These are phyloP conservation scores for Penicillium sp. DNA, from an alignment of 2,329 filamentous ascomycete genomes.

Conservation along the genomic window DNA sequence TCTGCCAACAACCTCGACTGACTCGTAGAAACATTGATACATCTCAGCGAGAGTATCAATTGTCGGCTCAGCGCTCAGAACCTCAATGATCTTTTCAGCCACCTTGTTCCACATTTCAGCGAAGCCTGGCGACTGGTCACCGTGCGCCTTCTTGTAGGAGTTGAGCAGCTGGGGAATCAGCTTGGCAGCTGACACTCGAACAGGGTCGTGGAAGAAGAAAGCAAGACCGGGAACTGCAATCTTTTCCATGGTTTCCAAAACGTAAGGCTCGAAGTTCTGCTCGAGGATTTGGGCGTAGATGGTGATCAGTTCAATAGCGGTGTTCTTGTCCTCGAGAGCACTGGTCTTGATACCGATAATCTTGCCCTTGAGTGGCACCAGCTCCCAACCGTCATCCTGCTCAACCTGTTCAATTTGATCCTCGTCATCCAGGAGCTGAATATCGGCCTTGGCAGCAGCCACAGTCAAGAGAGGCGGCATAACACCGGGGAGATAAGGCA, in stretches of 20 bases:
- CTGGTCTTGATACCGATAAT: constrained; percentile 98
- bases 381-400: constrained; percentile 94
- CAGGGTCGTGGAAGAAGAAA: constrained; percentile 99
- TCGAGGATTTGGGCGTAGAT: constrained; percentile 98
- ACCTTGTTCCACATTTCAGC: constrained; percentile 80
- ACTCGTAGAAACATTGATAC: constrained; percentile 99
- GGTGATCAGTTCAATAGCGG: constrained; percentile 97
- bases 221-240: constrained; percentile 90
- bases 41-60: constrained; percentile 97
- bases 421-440: constrained; percentile 92
- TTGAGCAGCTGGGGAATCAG: constrained; percentile 89
- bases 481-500: constrained; percentile 87
- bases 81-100: constrained; percentile 87
- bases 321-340: constrained; percentile 96
- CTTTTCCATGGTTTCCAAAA: constrained; percentile 91
- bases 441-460: constrained; percentile 92
- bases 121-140: constrained; percentile 74
- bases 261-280: constrained; percentile 85
- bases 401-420: constrained; percentile 90
- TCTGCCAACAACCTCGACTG: constrained; percentile 87
- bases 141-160: constrained; percentile 90
- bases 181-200: constrained; percentile 91
- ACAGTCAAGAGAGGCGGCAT: constrained; percentile 92
- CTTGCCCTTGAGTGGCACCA: constrained; percentile 95
- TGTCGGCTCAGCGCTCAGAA: constrained; percentile 87